Evolutionary conservation across 306 rosid species (phyloP).

Genomic region (peach (Prunus persica)): DNA sequence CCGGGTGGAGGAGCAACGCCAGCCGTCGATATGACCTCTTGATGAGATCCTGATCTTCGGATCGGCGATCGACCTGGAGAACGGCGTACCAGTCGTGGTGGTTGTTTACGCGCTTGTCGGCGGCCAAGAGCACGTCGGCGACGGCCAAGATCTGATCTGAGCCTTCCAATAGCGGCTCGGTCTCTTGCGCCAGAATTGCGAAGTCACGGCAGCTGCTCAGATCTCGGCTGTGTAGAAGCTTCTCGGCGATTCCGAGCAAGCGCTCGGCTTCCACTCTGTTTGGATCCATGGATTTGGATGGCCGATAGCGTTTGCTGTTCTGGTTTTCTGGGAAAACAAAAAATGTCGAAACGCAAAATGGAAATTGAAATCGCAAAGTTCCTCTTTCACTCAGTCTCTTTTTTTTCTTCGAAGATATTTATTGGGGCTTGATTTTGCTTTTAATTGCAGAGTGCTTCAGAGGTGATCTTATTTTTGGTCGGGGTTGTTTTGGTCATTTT

Average conservation of each 20-base stretch:
- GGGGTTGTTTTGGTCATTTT: conserved; percentile 4
- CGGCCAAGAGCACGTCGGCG: conserved; percentile 64
- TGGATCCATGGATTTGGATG: conserved; percentile 22
- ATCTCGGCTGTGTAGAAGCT: conserved; percentile 69
- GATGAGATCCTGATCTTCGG: conserved; percentile 55
- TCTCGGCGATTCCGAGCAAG: conserved; percentile 71
- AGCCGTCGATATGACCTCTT: conserved; percentile 67
- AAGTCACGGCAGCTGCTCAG: conserved; percentile 68
- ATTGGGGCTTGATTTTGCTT: neutral
- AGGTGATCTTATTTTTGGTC: neutral
- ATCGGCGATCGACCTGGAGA: conserved; percentile 59
- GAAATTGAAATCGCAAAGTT: neutral
- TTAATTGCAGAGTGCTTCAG: neutral
- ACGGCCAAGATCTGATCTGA: conserved; percentile 91
- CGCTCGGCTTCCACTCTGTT: conserved; percentile 75
- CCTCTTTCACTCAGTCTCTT: neutral
- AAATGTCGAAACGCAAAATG: neutral
- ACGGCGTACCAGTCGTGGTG: conserved; percentile 79
- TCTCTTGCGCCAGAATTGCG: conserved; percentile 81
- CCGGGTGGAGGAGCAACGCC: conserved; percentile 78
- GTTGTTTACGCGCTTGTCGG: conserved; percentile 53
- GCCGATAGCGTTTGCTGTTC: neutral
- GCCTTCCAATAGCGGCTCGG: conserved; percentile 81
- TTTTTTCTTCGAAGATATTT: neutral
- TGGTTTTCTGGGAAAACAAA: neutral